Conservation (phyloP, 495 filamentous ascomycete genomes). For the Rostrohypoxylon terebratum region DNA sequence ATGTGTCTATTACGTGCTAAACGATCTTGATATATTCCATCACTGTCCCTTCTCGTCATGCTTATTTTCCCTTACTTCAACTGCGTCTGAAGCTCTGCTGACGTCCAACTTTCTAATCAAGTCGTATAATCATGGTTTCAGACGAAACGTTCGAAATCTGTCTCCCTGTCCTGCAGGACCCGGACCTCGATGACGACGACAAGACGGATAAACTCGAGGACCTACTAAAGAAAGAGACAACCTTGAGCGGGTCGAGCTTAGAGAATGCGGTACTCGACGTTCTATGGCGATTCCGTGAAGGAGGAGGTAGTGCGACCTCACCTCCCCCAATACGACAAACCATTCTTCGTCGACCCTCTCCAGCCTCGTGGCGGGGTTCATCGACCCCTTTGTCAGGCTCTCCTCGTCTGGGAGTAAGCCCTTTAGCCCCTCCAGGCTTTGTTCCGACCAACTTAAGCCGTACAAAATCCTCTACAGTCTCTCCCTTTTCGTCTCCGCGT, state of each 20-base stretch:
- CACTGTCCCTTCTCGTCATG: conserved; percentile 8
- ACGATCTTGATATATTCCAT: conserved; percentile 29
- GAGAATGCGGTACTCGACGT: conserved; percentile 93
- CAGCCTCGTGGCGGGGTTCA: conserved; percentile 90
- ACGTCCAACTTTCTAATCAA: conserved; percentile 30
- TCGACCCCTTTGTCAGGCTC: conserved; percentile 82
- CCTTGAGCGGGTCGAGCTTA: conserved; percentile 77
- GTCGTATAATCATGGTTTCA: conserved; percentile 76
- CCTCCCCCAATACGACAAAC: conserved; percentile 86
- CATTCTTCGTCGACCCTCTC: conserved; percentile 88
- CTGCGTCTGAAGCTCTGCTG: conserved; percentile 12
- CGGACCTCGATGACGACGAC: conserved; percentile 88
- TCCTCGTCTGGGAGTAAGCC: conserved; percentile 79
- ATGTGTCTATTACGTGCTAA: conserved; percentile 16
- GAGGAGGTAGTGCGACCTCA: conserved; percentile 77
- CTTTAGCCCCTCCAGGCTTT: conserved; percentile 84
- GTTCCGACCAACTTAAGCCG: conserved; percentile 79
- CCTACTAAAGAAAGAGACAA: conserved; percentile 81
- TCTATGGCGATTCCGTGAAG: conserved; percentile 89
- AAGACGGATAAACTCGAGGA: conserved; percentile 93
- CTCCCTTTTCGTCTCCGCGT: conserved; percentile 93
- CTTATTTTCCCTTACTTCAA: conserved; percentile 17
- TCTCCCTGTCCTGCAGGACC: conserved; percentile 86
- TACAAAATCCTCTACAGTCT: conserved; percentile 78
- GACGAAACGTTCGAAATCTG: conserved; percentile 93